Evolutionary conservation across 2,329 filamentous ascomycete species (phyloP).

Genomic region (Hypoxylon sp.): DNA sequence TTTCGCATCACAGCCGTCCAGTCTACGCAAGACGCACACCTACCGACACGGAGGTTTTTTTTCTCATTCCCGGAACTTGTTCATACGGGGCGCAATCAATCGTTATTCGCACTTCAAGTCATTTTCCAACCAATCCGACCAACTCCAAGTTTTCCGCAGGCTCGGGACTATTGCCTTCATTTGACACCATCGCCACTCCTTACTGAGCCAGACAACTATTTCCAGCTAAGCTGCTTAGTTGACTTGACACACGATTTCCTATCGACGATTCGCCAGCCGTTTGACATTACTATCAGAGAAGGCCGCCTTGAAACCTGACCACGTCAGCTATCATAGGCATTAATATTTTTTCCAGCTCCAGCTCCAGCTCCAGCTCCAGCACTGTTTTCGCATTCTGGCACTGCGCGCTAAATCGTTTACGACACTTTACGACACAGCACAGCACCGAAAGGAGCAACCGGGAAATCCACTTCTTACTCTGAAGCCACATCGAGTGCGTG

Average conservation of each 20-base stretch:
- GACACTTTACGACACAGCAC: no score
- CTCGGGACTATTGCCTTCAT: conserved; percentile 40
- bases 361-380: no score
- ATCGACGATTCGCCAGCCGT: conserved; percentile 31
- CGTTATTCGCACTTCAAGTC: conserved; percentile 11
- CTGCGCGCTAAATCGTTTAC: conserved; percentile 15
- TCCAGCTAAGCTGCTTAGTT: conserved; percentile 34
- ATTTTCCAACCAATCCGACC: conserved; percentile 35
- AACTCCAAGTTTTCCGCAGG: conserved; percentile 43
- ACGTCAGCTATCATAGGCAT: conserved; percentile 40
- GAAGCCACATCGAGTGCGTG: conserved; percentile 38
- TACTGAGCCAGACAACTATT: conserved; percentile 17
- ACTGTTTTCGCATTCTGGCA: conserved; percentile 19
- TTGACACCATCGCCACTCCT: conserved; percentile 22
- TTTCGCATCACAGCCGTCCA: conserved; percentile 25
- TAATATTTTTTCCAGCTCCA: conserved; percentile 32
- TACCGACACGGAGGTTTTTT: conserved; percentile 27
- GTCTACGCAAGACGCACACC: conserved; percentile 30
- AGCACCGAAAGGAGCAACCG: conserved; percentile 23
- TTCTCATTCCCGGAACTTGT: conserved; percentile 7
- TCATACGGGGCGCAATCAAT: conserved; percentile 32
- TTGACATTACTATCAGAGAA: conserved; percentile 31
- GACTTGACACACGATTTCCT: conserved; percentile 20
- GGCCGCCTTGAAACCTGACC: conserved; percentile 29
- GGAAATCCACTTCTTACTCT: conserved; percentile 30